phyloP scores from a whole-genome alignment of 2,329 filamentous ascomycete genomes.

The Ophiostoma ulmi region DNA sequence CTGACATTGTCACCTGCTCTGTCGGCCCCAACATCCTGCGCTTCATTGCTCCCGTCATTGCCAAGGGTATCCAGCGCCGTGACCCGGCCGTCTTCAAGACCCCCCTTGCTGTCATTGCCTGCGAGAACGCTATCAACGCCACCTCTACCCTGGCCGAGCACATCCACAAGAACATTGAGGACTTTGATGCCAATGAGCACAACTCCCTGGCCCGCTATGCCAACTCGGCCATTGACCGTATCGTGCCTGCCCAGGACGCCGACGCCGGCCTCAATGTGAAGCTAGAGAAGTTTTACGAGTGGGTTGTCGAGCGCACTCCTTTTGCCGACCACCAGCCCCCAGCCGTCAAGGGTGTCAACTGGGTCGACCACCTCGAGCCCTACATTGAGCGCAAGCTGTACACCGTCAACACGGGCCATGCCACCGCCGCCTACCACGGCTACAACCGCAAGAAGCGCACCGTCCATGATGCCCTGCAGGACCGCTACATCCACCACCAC shows the following conservation, averaged over 20 bases:
- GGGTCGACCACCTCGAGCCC: conserved; percentile 83
- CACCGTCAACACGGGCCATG: conserved; percentile 98
- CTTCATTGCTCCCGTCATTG: conserved; percentile 93
- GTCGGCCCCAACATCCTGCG: conserved; percentile 94
- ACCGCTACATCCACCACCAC: conserved; percentile 71
- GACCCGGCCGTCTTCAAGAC: conserved; percentile 47
- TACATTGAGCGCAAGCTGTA: conserved; percentile 99
- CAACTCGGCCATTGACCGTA: conserved; percentile 97
- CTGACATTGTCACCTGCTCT: conserved; percentile 91
- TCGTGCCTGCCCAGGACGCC: conserved; percentile 83
- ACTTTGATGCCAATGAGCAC: conserved; percentile 62
- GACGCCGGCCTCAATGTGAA: conserved; percentile 81
- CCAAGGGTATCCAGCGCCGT: conserved; percentile 82
- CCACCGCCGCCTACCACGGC: conserved; percentile 92
- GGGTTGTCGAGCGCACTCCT: conserved; percentile 86
- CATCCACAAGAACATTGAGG: conserved; percentile 72
- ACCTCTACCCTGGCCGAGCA: conserved; percentile 79
- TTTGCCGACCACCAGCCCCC: conserved; percentile 67
- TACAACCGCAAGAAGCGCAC: conserved; percentile 80
- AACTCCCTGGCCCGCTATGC: conserved; percentile 77
- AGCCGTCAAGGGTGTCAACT: conserved; percentile 81
- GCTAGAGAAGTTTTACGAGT: conserved; percentile 98
- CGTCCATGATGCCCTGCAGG: conserved; percentile 81
- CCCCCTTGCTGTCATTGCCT: conserved; percentile 88
- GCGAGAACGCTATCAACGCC: conserved; percentile 94